Conservation (phyloP, 2,329 filamentous ascomycete genomes). For the Trichophyton schoenleinii region DNA sequence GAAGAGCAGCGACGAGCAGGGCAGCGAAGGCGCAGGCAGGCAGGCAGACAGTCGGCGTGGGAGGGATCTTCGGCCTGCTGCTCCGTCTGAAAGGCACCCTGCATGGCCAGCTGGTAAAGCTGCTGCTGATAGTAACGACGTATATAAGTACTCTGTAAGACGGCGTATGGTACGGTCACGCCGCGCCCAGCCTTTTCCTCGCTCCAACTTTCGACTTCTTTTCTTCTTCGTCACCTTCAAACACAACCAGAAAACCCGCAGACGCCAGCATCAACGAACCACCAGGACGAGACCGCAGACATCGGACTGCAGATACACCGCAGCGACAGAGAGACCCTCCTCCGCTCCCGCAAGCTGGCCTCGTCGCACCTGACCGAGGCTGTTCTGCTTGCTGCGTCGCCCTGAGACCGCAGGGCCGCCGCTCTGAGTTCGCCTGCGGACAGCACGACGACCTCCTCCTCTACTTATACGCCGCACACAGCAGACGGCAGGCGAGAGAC, state of each 20-base stretch:
- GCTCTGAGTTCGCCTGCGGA: not conserved
- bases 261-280: not conserved
- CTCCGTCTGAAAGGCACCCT: not conserved
- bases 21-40: too few species aligned
- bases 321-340: not conserved
- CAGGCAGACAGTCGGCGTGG: too few species aligned
- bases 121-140: too few species aligned
- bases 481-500: too few species aligned
- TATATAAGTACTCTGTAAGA: too few species aligned
- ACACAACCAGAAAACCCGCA: not conserved
- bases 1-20: too few species aligned
- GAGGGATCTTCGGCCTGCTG: not conserved
- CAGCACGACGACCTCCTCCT: too few species aligned
- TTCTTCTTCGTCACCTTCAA: conserved; percentile 3
- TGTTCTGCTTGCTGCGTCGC: conserved; percentile 1
- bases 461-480: too few species aligned
- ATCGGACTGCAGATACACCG: not conserved
- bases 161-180: not conserved
- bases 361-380: not conserved
- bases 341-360: not conserved
- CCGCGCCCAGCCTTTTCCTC: not conserved
- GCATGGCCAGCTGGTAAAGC: not conserved
- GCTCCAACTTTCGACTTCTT: conserved; percentile 1
- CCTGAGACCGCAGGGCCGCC: conserved; percentile 1
- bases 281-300: not conserved